A percentile compares a stretch with the other conserved stretches of the same genome.
Conservation (phyloP, 306 rosid genomes). For the Acacia melanoxylon region DNA sequence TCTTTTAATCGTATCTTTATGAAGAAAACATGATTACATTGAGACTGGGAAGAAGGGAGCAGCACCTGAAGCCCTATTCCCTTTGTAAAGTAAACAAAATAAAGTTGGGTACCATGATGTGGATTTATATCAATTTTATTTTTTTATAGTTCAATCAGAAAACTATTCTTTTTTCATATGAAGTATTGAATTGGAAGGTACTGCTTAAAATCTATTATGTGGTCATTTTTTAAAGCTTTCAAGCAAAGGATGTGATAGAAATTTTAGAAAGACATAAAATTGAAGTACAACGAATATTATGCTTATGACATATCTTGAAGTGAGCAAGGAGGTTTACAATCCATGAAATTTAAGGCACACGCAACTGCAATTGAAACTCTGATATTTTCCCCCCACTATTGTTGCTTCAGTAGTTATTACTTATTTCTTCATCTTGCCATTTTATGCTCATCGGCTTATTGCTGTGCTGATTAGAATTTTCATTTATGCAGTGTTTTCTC, state of each 20-base stretch:
- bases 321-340: not conserved
- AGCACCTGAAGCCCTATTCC: slow-evolving; percentile 8
- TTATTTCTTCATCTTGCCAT: not conserved
- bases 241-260: slow-evolving; percentile 7
- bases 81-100: not conserved
- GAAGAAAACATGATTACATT: not conserved
- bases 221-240: not conserved
- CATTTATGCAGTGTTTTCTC: slow-evolving; percentile 66
- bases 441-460: not conserved
- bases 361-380: not conserved
- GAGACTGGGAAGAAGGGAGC: slow-evolving; percentile 1
- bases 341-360: not conserved
- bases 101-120: not conserved
- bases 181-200: not conserved
- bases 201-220: slow-evolving; percentile 4
- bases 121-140: not conserved
- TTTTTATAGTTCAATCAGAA: not conserved
- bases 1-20: not conserved
- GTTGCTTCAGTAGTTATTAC: not conserved
- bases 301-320: not conserved
- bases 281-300: not conserved
- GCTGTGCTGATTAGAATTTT: slow-evolving; percentile 23
- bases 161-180: not conserved
- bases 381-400: not conserved
- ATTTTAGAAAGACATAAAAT: not conserved